A percentile compares a stretch with the other conserved stretches of the same genome.
phyloP scores from a whole-genome alignment of 2,329 filamentous ascomycete genomes.

The Pseudogymnoascus sp. region DNA sequence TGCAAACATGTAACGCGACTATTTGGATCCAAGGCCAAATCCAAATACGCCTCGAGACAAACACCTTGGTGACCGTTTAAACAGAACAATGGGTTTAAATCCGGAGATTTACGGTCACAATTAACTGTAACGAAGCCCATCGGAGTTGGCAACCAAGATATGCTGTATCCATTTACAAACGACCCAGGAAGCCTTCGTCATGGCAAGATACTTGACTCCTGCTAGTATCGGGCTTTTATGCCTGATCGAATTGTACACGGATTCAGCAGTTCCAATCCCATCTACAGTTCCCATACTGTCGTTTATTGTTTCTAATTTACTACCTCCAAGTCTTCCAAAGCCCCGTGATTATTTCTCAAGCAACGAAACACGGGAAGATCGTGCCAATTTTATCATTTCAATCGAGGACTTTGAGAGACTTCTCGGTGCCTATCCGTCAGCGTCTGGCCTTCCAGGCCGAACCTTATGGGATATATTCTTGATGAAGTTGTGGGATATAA shows the following conservation, averaged over 20 bases:
- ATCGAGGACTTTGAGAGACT: conserved; percentile 53
- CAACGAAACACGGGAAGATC: neutral
- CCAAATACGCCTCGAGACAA: neutral
- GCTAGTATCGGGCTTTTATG: conserved; percentile 77
- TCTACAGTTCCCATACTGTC: conserved; percentile 70
- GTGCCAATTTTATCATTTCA: conserved; percentile 37
- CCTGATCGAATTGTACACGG: conserved; percentile 73
- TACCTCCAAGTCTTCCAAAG: conserved; percentile 39
- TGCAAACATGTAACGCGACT: neutral
- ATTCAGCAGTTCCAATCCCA: conserved; percentile 57
- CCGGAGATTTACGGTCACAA: neutral
- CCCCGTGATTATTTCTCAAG: conserved; percentile 11
- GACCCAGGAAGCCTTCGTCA: conserved; percentile 28
- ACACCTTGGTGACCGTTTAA: neutral
- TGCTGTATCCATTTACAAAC: neutral
- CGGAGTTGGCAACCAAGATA: neutral
- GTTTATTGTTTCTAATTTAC: conserved; percentile 66
- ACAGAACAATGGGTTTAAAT: neutral
- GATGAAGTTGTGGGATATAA: conserved; percentile 71
- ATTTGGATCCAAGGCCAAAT: neutral
- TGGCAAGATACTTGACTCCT: conserved; percentile 81
- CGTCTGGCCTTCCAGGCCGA: conserved; percentile 58
- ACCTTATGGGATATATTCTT: conserved; percentile 86
- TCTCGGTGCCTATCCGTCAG: conserved; percentile 43
- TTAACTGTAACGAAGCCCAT: neutral